phyloP scores from a whole-genome alignment of 2,329 filamentous ascomycete genomes.

The Diplodia sapinea region DNA sequence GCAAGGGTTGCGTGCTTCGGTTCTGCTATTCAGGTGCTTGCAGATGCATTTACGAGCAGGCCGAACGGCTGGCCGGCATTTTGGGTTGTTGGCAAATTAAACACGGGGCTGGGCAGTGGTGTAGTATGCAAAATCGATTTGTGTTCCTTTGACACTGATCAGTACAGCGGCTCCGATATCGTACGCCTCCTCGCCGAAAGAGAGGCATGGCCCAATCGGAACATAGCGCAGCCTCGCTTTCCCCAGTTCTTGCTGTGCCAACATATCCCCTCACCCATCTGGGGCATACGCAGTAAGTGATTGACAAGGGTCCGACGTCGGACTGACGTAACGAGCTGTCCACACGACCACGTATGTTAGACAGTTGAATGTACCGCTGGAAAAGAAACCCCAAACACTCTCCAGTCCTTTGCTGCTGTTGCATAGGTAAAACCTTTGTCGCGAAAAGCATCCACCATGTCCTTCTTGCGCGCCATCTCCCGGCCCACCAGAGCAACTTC shows the following conservation, averaged over 20 bases:
- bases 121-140: not conserved
- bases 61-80: not conserved
- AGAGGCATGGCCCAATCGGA: constrained; percentile 7
- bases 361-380: not conserved
- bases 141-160: not conserved
- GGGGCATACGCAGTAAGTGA: not conserved
- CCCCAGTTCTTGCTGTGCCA: constrained; percentile 9
- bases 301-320: not conserved
- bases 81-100: not conserved
- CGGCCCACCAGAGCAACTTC: not conserved
- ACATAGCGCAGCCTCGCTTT: not conserved
- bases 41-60: not conserved
- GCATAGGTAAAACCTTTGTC: not conserved
- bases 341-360: not conserved
- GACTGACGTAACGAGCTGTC: constrained; percentile 5
- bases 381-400: not conserved
- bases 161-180: not conserved
- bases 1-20: not conserved
- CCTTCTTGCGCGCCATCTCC: constrained; percentile 2
- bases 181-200: not conserved
- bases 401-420: not conserved
- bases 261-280: not conserved
- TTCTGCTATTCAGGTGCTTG: not conserved
- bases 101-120: not conserved
- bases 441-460: not conserved